A percentile compares a stretch with the other conserved stretches of the same genome.
phyloP scores from a whole-genome alignment of 2,329 filamentous ascomycete genomes.

The Metarhizium sp. region DNA sequence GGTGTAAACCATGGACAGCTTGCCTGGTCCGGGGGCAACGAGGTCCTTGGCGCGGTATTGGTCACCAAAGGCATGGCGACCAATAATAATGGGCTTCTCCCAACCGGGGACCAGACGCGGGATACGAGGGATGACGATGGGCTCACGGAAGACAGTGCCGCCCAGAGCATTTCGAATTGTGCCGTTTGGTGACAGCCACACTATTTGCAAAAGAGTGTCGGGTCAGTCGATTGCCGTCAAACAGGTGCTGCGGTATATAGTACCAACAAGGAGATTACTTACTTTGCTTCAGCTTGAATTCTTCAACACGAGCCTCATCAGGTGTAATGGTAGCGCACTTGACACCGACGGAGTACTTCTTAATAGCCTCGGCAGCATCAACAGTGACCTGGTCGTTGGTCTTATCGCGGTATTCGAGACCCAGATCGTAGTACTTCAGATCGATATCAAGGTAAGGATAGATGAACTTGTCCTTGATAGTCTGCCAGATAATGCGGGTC shows the following conservation, averaged over 20 bases:
- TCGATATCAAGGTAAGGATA: slow-evolving; percentile 93
- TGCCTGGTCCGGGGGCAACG: slow-evolving; percentile 74
- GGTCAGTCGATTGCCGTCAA: not conserved
- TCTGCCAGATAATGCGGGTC: slow-evolving; percentile 98
- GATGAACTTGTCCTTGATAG: slow-evolving; percentile 99
- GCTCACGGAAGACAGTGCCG: slow-evolving; percentile 97
- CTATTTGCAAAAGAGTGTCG: slow-evolving; percentile 40
- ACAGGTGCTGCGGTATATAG: not conserved
- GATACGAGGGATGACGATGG: slow-evolving; percentile 90
- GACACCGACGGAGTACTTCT: slow-evolving; percentile 97
- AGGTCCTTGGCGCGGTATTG: slow-evolving; percentile 96
- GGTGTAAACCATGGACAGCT: slow-evolving; percentile 90
- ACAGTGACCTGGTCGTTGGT: slow-evolving; percentile 94
- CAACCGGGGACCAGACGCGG: slow-evolving; percentile 92
- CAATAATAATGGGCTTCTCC: slow-evolving; percentile 99
- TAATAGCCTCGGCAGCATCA: slow-evolving; percentile 93
- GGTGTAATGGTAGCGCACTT: slow-evolving; percentile 99
- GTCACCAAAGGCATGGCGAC: slow-evolving; percentile 95
- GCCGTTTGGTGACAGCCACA: slow-evolving; percentile 98
- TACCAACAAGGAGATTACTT: slow-evolving; percentile 24
- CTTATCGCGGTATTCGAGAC: slow-evolving; percentile 88
- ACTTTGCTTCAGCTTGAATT: slow-evolving; percentile 99
- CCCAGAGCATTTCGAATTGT: slow-evolving; percentile 69
- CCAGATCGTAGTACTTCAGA: slow-evolving; percentile 95
- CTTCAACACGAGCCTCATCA: slow-evolving; percentile 90